Conservation (phyloP, 208 protist genomes). For the Trypanosomatidae sp. region DNA sequence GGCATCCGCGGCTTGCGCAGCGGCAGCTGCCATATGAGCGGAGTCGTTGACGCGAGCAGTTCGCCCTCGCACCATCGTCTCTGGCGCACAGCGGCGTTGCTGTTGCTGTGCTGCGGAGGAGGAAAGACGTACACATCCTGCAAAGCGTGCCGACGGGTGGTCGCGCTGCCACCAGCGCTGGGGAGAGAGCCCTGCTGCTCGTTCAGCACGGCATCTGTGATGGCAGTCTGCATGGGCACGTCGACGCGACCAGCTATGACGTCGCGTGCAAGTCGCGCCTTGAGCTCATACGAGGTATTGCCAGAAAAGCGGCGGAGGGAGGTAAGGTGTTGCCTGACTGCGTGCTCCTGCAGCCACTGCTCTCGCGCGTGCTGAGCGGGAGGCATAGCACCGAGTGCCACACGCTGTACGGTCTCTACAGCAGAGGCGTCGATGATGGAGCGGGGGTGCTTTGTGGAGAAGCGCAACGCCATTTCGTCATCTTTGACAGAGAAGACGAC, state of each 20-base stretch:
- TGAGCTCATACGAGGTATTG: constrained; percentile 2
- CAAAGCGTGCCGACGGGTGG: neutral
- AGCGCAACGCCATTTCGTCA: constrained; percentile 8
- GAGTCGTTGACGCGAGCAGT: neutral
- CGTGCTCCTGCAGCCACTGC: constrained; percentile 23
- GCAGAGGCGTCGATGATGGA: constrained; percentile 46
- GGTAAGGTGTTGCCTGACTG: constrained; percentile 34
- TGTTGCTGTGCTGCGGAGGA: neutral
- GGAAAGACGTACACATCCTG: neutral
- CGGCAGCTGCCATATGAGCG: neutral
- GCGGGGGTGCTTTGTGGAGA: constrained; percentile 49
- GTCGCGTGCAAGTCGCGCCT: constrained; percentile 16
- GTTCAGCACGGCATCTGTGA: constrained; percentile 23
- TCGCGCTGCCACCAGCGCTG: neutral
- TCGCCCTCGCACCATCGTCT: neutral
- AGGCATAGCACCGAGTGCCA: constrained; percentile 40
- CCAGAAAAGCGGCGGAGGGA: constrained; percentile 28
- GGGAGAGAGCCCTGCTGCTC: neutral
- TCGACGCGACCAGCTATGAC: constrained; percentile 11
- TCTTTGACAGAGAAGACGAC: constrained; percentile 29
- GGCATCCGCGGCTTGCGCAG: constrained; percentile 7
- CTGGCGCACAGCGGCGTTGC: neutral
- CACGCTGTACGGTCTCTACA: constrained; percentile 31
- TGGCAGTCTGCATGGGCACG: constrained; percentile 35
- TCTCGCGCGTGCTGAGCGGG: constrained; percentile 19